A percentile compares a stretch with the other conserved stretches of the same genome.
phyloP scores from a whole-genome alignment of 192 early-diverging fungal species.

The Coemansia sp. region DNA sequence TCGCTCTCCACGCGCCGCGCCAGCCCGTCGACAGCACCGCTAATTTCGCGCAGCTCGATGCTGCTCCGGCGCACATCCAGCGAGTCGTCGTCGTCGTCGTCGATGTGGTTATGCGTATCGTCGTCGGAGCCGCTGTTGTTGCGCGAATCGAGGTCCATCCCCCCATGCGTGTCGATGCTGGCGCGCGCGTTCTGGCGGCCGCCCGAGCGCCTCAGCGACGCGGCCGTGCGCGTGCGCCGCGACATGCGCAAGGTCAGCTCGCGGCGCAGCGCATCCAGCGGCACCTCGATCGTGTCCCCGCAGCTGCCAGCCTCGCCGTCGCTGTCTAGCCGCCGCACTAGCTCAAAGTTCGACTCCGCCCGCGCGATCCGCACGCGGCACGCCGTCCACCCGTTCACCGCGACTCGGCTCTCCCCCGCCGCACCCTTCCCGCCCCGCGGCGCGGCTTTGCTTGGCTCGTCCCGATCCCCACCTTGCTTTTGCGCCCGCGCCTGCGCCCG shows the following conservation, averaged over 20 bases:
- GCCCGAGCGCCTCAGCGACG: not conserved
- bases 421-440: not conserved
- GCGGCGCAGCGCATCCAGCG: constrained; percentile 30
- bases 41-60: constrained; percentile 12
- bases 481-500: constrained; percentile 37
- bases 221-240: too few relatives aligned
- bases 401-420: constrained; percentile 49
- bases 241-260: constrained; percentile 18
- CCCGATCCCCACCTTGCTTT: not conserved
- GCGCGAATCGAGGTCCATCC: not conserved
- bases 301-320: not conserved
- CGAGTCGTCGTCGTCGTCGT: too few relatives aligned
- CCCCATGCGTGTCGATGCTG: not conserved
- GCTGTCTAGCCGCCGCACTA: constrained; percentile 15
- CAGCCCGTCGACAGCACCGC: constrained; percentile 33
- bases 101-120: not conserved
- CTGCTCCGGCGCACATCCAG: not conserved
- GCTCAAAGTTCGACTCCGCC: constrained; percentile 17
- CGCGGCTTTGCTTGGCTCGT: not conserved
- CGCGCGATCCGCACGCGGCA: constrained; percentile 46
- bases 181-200: not conserved
- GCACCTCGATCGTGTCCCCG: constrained; percentile 11
- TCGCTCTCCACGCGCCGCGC: constrained; percentile 35
- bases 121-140: constrained; percentile 9
- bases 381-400: constrained; percentile 68